Evolutionary conservation across 805 yeast species (phyloP).

Genomic region (Wickerhamiella lipophila): DNA sequence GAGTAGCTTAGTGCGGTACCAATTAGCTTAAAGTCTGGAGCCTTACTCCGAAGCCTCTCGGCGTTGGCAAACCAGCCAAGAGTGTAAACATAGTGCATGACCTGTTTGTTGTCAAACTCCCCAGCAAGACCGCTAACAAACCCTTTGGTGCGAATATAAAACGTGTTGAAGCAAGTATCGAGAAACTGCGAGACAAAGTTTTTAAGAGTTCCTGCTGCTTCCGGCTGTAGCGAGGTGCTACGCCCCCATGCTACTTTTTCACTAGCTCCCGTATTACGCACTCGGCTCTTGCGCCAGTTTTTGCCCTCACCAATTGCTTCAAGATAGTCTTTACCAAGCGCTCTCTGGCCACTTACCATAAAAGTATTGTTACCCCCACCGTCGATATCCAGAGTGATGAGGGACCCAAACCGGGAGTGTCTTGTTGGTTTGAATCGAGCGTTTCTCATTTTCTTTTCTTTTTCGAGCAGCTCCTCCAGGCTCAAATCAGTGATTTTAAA

Average conservation of each 20-base stretch:
- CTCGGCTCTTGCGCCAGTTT: constrained; percentile 42
- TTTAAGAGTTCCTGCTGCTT: constrained; percentile 27
- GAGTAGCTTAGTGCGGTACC: constrained; percentile 45
- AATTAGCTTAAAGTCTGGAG: constrained; percentile 26
- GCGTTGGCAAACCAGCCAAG: constrained; percentile 66
- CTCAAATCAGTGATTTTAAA: constrained; percentile 13
- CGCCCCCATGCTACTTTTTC: constrained; percentile 22
- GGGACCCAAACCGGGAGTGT: constrained; percentile 85
- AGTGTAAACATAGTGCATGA: constrained; percentile 43
- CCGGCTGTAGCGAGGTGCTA: constrained; percentile 19
- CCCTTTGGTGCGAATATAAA: constrained; percentile 42
- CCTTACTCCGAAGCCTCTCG: constrained; percentile 33
- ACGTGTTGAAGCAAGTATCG: constrained; percentile 63
- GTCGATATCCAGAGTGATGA: constrained; percentile 52
- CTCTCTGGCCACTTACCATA: constrained; percentile 64
- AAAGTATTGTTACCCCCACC: constrained; percentile 39
- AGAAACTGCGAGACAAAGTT: constrained; percentile 45
- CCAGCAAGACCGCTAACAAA: constrained; percentile 34
- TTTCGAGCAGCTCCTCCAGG: constrained; percentile 38
- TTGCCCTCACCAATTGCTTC: constrained; percentile 55
- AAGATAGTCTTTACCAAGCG: constrained; percentile 41
- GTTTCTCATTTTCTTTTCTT: constrained; percentile 45
- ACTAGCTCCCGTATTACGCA: neutral
- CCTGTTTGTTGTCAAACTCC: constrained; percentile 22
- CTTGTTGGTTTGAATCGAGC: constrained; percentile 43